Percentiles rank a stretch among this genome's conserved stretches.
These are phyloP conservation scores for Clarireedia monteithiana DNA, from an alignment of 2,329 filamentous ascomycete species.

Conservation along the genomic window DNA sequence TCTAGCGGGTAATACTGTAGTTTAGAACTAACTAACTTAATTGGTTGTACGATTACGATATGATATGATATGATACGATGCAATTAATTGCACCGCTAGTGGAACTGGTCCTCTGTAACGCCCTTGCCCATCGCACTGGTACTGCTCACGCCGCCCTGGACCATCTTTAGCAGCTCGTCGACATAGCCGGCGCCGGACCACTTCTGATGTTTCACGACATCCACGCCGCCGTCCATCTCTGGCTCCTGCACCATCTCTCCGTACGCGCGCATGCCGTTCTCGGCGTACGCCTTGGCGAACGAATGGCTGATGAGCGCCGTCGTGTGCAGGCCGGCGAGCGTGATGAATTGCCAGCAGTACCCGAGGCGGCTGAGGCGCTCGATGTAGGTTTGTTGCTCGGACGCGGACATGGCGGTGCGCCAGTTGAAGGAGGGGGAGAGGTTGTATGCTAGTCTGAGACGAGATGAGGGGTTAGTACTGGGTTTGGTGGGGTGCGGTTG, in stretches of 20 bases:
- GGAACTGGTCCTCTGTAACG: conserved; percentile 97
- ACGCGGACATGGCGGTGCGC: conserved; percentile 89
- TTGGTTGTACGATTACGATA: too few relatives aligned
- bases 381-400: conserved; percentile 97
- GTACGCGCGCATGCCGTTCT: conserved; percentile 89
- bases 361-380: conserved; percentile 75
- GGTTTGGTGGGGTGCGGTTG: too few relatives aligned
- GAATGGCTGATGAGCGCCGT: conserved; percentile 86
- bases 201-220: conserved; percentile 98
- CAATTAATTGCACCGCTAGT: conserved; percentile 29
- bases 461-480: too few relatives aligned
- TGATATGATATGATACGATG: too few relatives aligned
- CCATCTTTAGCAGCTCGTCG: conserved; percentile 94
- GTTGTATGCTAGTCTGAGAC: conserved; percentile 72
- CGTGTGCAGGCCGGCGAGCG: conserved; percentile 92
- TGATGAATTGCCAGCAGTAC: conserved; percentile 99
- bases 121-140: conserved; percentile 96
- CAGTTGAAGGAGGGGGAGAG: conserved; percentile 99
- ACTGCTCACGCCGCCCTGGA: conserved; percentile 82
- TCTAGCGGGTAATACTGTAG: too few relatives aligned
- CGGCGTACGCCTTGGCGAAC: conserved; percentile 75
- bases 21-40: too few relatives aligned
- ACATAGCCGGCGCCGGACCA: conserved; percentile 95
- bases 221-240: conserved; percentile 82
- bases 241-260: conserved; percentile 97